Evolutionary conservation across 805 yeast genomes (phyloP), one percentile per base, ranked within the genome.

Genomic region (Candida odintsovae): DNA sequence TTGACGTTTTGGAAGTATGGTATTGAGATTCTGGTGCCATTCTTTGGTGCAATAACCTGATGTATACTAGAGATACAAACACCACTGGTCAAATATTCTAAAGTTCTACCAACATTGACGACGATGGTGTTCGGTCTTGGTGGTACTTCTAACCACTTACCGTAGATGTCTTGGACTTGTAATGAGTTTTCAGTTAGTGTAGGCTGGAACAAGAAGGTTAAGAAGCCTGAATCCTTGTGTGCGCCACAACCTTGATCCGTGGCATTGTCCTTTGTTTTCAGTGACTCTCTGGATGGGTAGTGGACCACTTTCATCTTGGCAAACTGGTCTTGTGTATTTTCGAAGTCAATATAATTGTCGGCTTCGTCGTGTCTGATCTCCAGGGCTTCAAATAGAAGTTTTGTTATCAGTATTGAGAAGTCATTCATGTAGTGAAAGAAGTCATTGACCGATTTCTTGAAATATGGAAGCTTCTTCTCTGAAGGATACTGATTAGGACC

Each of bases 301-400:
- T 73, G 65, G 4, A 67, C 58, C 6, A 70, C 50, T 48, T 70
- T 68, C 67, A 70, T 58, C 44, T 70, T 67, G 29, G 68, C 36
- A 33, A 48, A 51, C n/a, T 52, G 48, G 8, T 22, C 19, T 16
- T 45, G 61, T 46, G 68, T 70, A 49, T 70, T 70, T 43, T 64
- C 58, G 9, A 66, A 64, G 46, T 70, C 67, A 51, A 68, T 56
- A 61, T 68, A 80, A 51, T 50, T 72, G 76, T 41, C 78, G 62
- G 3, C 75, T 65, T n/a, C 53, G 10, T 65, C 62, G 13, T 63
- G 47, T 1, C 71, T 66, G 4, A 83, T 59, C 1, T 77, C 80
- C 31, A 83, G 67, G 6, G 84, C 68, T 55, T 81, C 84, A 25
- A 78, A 72, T 4, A 80, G 76, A 26, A 78, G 67, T 36, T 61